Conservation (phyloP, 2,329 filamentous ascomycete genomes). For the Mariannaea elegans region DNA sequence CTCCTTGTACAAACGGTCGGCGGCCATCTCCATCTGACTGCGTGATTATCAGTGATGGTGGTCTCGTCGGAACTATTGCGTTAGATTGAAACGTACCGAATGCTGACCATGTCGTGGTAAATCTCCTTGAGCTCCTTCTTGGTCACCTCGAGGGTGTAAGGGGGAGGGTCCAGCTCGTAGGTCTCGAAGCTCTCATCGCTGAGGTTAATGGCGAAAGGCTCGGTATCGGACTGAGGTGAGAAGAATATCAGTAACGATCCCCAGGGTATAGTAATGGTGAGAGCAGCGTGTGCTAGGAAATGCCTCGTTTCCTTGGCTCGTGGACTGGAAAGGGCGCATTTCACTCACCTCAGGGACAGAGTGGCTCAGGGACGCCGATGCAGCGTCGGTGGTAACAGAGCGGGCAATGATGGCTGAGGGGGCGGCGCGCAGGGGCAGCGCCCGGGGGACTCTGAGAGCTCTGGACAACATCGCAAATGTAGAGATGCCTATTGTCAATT, state of each 20-base stretch:
- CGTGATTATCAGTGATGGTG: constrained; percentile 43
- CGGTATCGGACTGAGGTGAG: constrained; percentile 80
- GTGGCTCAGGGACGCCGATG: constrained; percentile 88
- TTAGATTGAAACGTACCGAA: constrained; percentile 71
- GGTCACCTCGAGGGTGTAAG: constrained; percentile 91
- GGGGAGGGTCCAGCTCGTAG: constrained; percentile 95
- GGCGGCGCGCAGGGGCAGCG: constrained; percentile 63
- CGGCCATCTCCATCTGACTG: constrained; percentile 99
- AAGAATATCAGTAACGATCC: constrained; percentile 27
- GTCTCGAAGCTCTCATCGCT: constrained; percentile 99
- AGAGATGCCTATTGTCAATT: constrained; percentile 46
- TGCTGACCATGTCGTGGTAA: constrained; percentile 97
- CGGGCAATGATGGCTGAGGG: constrained; percentile 65
- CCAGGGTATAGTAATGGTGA: background rate
- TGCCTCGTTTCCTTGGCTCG: constrained; percentile 10
- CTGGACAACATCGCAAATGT: constrained; percentile 72
- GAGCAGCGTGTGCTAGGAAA: constrained; percentile 2
- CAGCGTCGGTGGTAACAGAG: constrained; percentile 93
- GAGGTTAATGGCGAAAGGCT: constrained; percentile 90
- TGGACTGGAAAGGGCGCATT: constrained; percentile 37
- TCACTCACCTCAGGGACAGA: constrained; percentile 61
- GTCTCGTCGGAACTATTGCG: background rate
- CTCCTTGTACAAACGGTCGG: constrained; percentile 99
- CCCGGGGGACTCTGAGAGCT: constrained; percentile 69
- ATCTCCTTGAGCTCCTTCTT: constrained; percentile 99